Evolutionary conservation across 1,139 yeast genomes (phyloP).

Genomic region (Citeromyces siamensis): DNA sequence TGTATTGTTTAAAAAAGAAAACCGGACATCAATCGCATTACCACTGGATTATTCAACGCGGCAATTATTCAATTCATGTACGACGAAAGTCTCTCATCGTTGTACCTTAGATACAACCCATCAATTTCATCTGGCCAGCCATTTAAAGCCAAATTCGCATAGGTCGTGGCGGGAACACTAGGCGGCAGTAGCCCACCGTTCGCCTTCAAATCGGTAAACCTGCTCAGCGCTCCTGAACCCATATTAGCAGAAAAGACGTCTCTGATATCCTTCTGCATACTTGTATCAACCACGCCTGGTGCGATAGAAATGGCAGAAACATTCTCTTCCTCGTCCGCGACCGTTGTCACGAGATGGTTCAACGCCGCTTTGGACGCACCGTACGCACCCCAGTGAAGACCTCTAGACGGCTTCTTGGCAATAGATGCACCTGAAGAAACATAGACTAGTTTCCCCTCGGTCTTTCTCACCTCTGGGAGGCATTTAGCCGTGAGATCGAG

Average conservation of each 20-base stretch:
- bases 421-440: slow-evolving; percentile 84
- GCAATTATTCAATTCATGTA: too few relatives aligned
- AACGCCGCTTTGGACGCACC: slow-evolving; percentile 87
- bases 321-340: slow-evolving; percentile 55
- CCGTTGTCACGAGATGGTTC: slow-evolving; percentile 55
- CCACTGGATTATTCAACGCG: too few relatives aligned
- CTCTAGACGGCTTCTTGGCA: slow-evolving; percentile 20
- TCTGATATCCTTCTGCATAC: slow-evolving; percentile 74
- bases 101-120: slow-evolving; percentile 55
- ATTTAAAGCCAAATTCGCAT: slow-evolving; percentile 46
- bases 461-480: slow-evolving; percentile 43
- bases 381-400: slow-evolving; percentile 79
- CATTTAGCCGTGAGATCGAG: slow-evolving; percentile 47
- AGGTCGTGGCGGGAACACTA: slow-evolving; percentile 56
- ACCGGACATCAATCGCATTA: too few relatives aligned
- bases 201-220: slow-evolving; percentile 48
- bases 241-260: slow-evolving; percentile 40
- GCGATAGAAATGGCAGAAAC: slow-evolving; percentile 61
- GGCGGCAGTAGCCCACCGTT: slow-evolving; percentile 48
- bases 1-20: too few relatives aligned
- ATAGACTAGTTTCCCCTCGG: slow-evolving; percentile 52
- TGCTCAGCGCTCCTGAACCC: slow-evolving; percentile 40
- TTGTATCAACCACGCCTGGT: slow-evolving; percentile 89
- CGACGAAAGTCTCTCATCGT: slow-evolving; percentile 22
- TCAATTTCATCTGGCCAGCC: slow-evolving; percentile 43